Evolutionary conservation across 1,284 basidiomycete genomes (phyloP), one percentile per base, ranked within the genome.

Genomic region (Ceratobasidium sp.): DNA sequence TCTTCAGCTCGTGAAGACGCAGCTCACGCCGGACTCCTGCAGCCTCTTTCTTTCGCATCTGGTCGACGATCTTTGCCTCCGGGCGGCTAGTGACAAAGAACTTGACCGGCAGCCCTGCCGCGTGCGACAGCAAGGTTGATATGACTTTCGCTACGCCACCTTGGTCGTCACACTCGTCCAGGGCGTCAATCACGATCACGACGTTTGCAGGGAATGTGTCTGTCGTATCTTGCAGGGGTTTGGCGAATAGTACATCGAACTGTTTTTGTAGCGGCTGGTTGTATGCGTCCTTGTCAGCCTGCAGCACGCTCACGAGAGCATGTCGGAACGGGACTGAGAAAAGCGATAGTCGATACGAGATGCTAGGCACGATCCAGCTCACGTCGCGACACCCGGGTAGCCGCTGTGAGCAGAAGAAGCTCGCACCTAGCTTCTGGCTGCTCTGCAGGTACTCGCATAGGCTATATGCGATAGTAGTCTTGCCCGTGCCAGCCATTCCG

Each of bases 401-500:
- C 13, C n/a, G 46, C 38, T 28, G 26, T 9, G 48, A 52, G 38
- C 67, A 69, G 46, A 69, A 69, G 50, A 69, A 69, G 67, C 67
- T 69, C 7, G 67, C 67, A 2, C 26, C 67, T 38, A 54, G 64
- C 17, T 48, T 23, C 5, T n/a, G n/a, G 17, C 3, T 13, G 1
- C 23, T n/a, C 17, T 66, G n/a, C n/a, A 66, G n/a, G 12, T 38
- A 3, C 40, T 66, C 64, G 64, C 44, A 46, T 6, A 66, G 9
- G 44, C 44, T 66, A 44, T 28, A 46, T 50, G 64, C 64, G 9
- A 66, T 50, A 7, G 62, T 64, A 0, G 62, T 64, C n/a, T 64
- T 64, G 62, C 42, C 62, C 42, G 17, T 50, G 40, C 69, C 56
- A 61, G 69, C 69, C 69, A 71, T 71, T 38, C 69, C 56, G 54